Evolutionary conservation across 176 grass and related monocot species (phyloP), one percentile per base, ranked within the genome.

Genomic region (Saccharum officinarum): DNA sequence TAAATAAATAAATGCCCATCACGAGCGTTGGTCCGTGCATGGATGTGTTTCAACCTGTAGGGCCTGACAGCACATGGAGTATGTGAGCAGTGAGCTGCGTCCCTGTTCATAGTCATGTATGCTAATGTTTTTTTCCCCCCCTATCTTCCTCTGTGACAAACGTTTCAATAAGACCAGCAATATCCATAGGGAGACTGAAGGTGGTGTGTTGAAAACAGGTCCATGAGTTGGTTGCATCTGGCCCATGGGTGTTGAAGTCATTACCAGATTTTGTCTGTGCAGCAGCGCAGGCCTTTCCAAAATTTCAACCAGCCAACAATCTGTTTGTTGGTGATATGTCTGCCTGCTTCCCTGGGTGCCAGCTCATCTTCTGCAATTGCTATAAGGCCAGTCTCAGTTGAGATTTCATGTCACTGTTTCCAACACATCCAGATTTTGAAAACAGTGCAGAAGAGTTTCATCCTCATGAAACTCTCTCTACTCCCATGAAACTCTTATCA

Each of bases 21-120:
- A 41, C 20, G 44, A 41, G 23, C 13, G 17, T 4, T 6, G 74
- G 50, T 49, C 31, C 61, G 78, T 62, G 22, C 16, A 16, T 77
- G 52, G 45, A 50, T 71, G 30, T 16, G 45, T 26, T 38, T 71
- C 73, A 38, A 38, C 25, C 11, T 3, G 85, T 86, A 67, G 85
- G 86, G 4, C 80, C 22, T 61, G 30, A 13, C 11, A 52, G 30
- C 84, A 83, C 80, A 83, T 79, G 80, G 66, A 34, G 17, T 79
- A 67, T 42, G 42, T 34, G 20, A 14, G 13, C 25, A 17, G 14
- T 33, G 5, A 17, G 37, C 37, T 54, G 59, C 20, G 3, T 67
- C 23, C 23, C 25, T 67, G 42, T 69, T 69, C 31, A 49, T 39
- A 49, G 25, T 26, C 2, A 33, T 33, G 33, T 33, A 33, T 33